Evolutionary conservation across 805 yeast genomes (phyloP), one percentile per base, ranked within the genome.

Genomic region (Suhomyces emberorum): DNA sequence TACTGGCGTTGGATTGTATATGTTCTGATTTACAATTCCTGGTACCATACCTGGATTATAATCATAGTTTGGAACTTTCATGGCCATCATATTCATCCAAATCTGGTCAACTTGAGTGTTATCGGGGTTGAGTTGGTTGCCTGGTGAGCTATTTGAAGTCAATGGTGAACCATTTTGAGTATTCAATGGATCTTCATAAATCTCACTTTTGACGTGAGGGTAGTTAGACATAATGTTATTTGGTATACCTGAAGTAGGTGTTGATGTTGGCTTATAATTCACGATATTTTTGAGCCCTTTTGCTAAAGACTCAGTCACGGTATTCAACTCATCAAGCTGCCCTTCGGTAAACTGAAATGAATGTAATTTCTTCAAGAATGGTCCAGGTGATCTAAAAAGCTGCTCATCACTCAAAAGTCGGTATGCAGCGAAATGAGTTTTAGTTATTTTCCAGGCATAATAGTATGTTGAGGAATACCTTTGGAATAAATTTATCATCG

Each of bases 381-480:
- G 34, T 4, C 35, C 34, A 2, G 44, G 41, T 7, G 34, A 27
- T 14, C 27, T 41, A 28, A 33, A 41, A n/a, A 42, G 33, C 20
- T 32, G 35, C 6, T 30, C 34, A 9, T 11, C 17, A 14, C 19
- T 11, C 19, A 30, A 20, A 19, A 22, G 8, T 11, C 22, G 14
- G 14, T 14, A 30, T 16, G 15, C 16, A 4, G 27, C 34, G 6
- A 27, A 14, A 15, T 44, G 51, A 4, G 28, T 32, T 7, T 37
- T 39, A 26, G 53, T 34, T 16, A 43, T 41, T 35, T 47, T 49
- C 43, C 49, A 47, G 6, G 48, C 44, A 20, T 39, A 42, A 29
- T 44, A 37, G 30, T 39, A 34, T 4, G 42, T 27, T 2, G 42
- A 27, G 11, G 42, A 29, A 14, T 40, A 40, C 24, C 34, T 32